Evolutionary conservation across 1,284 basidiomycete species (phyloP), one percentile per base, ranked within the genome.

Genomic region (Naganishia albida): DNA sequence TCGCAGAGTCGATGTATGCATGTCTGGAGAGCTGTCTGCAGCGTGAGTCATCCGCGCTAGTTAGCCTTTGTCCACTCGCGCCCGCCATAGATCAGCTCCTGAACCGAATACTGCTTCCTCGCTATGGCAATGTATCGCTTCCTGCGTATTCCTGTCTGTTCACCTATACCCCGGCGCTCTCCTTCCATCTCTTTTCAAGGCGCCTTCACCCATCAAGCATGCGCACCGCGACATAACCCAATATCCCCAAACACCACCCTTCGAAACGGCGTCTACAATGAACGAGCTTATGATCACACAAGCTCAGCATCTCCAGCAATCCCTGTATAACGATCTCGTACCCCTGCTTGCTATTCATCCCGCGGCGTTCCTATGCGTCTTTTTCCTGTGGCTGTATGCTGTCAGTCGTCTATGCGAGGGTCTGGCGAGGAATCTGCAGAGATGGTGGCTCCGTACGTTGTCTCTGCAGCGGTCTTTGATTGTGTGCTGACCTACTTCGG

Each of bases 221-320:
- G 34, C 34, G 6, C 34, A 6, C 34, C 34, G 10, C 34, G 34
- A 4, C 34, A 34, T 34, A 34, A 34, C 34, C 4, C 34, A 10
- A 34, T 10, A 34, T 10, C 34, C 34, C 6, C 34, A 34, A 34
- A 34, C 10, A 34, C 10, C 34, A 23, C 46, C n/a, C 46, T 44
- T 23, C 25, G 20, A 48, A 51, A 16, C 49, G 26, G 8, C 23
- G 51, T n/a, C 25, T 40, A 43, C 13, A 12, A 56, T 60, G 57
- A 60, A 60, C 57, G 57, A 60, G 30, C 38, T 60, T 26, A 60
- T 60, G 57, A 60, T 60, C 46, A 60, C 57, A 13, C 57, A 60
- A 40, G 57, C 57, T 2, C 57, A 60, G 25, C 57, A 60, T 15
- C 57, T 60, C 1, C 57, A 60, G 34, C 57, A 60, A 50, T 60